phyloP scores from a whole-genome alignment of 1,139 yeast species.

The Candida tetrigidarum region DNA sequence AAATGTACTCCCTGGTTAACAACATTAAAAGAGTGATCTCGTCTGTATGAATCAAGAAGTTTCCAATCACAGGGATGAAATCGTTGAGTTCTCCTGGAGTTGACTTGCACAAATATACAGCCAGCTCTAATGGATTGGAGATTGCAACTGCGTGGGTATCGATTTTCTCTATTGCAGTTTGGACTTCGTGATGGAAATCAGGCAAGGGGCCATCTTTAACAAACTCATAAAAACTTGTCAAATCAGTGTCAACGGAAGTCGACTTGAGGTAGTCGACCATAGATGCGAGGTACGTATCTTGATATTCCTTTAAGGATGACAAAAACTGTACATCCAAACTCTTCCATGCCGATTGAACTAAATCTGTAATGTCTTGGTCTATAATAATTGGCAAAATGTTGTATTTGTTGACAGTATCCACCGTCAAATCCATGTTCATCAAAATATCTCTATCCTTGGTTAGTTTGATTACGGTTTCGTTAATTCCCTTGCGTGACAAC shows the following conservation, averaged over 20 bases:
- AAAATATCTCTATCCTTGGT: slow-evolving; percentile 19
- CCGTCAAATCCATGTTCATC: slow-evolving; percentile 14
- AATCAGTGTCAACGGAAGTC: slow-evolving; percentile 17
- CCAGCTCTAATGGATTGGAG: slow-evolving; percentile 50
- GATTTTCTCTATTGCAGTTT: slow-evolving; percentile 20
- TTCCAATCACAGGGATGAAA: slow-evolving; percentile 17
- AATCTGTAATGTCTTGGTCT: slow-evolving; percentile 9
- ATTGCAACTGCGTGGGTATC: slow-evolving; percentile 33
- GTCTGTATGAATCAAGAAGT: slow-evolving; percentile 16
- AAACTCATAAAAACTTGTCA: slow-evolving; percentile 20
- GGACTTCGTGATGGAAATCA: slow-evolving; percentile 16
- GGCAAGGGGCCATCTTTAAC: slow-evolving; percentile 20
- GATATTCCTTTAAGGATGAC: slow-evolving; percentile 4
- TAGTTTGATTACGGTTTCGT: slow-evolving; percentile 20
- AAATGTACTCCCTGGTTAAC: slow-evolving; percentile 30
- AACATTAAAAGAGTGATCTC: slow-evolving; percentile 15
- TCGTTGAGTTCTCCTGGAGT: slow-evolving; percentile 11
- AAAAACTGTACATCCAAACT: slow-evolving; percentile 14
- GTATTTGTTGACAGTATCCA: slow-evolving; percentile 13
- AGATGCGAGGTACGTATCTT: slow-evolving; percentile 15
- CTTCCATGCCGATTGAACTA: slow-evolving; percentile 17
- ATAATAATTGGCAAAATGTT: slow-evolving; percentile 10
- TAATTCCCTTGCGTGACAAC: slow-evolving; percentile 16
- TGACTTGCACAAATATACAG: slow-evolving; percentile 35
- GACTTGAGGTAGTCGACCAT: slow-evolving; percentile 22